Conservation (phyloP, 768 basidiomycete species). For the Cystobasidiopsis lactophilus region DNA sequence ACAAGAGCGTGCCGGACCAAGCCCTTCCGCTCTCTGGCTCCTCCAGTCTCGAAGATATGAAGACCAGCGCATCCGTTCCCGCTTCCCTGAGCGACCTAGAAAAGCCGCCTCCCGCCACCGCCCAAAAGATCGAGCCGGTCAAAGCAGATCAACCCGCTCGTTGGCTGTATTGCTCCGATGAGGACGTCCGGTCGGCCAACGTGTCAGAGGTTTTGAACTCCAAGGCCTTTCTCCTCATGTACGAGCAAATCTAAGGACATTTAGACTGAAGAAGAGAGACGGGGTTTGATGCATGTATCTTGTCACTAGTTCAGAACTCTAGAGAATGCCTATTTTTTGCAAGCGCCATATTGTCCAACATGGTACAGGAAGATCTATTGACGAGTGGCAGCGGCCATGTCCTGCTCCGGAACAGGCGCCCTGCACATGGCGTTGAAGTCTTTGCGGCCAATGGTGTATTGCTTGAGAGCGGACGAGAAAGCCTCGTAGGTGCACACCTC, state of each 20-base stretch:
- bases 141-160: slow-evolving; percentile 25
- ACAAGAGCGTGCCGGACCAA: not conserved
- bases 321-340: too few species aligned
- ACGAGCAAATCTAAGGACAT: slow-evolving; percentile 35
- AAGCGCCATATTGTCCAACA: too few species aligned
- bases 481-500: too few species aligned
- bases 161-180: slow-evolving; percentile 88
- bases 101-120: not conserved
- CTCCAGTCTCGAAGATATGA: not conserved
- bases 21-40: not conserved
- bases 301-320: too few species aligned
- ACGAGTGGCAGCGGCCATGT: too few species aligned
- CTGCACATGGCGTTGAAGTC: too few species aligned
- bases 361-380: too few species aligned
- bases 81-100: not conserved
- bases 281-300: too few species aligned
- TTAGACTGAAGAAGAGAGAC: not conserved
- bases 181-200: slow-evolving; percentile 51
- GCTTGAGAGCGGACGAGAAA: too few species aligned
- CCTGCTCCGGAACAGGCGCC: too few species aligned
- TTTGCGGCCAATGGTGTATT: too few species aligned
- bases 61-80: slow-evolving; percentile 37
- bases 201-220: slow-evolving; percentile 74
- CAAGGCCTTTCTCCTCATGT: slow-evolving; percentile 87
- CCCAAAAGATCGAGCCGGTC: slow-evolving; percentile 19